phyloP scores from a whole-genome alignment of 495 filamentous ascomycete genomes.

The Penicillium lividum region DNA sequence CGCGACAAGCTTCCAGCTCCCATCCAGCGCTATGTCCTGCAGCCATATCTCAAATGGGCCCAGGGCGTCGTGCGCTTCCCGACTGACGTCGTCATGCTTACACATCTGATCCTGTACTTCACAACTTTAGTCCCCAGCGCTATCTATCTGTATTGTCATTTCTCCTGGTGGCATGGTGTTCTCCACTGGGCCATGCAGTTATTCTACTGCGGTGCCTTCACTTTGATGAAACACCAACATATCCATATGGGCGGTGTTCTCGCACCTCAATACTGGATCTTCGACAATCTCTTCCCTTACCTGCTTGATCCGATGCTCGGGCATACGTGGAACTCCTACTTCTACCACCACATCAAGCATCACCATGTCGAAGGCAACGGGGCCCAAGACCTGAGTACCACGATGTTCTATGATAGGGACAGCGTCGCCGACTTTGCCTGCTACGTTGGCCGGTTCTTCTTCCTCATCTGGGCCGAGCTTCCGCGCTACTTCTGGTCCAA shows the following conservation, averaged over 20 bases:
- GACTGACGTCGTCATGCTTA: constrained; percentile 75
- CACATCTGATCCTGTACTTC: constrained; percentile 72
- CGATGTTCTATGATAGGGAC: constrained; percentile 76
- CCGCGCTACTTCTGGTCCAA: constrained; percentile 69
- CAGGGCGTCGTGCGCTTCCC: constrained; percentile 54
- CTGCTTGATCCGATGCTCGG: constrained; percentile 73
- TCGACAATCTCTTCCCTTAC: constrained; percentile 71
- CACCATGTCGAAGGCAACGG: constrained; percentile 84
- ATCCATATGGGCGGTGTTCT: constrained; percentile 76
- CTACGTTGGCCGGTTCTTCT: constrained; percentile 71
- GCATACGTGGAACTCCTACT: constrained; percentile 83
- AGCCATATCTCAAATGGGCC: constrained; percentile 58
- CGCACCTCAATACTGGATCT: constrained; percentile 42
- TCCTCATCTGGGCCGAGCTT: constrained; percentile 72
- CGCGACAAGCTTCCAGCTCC: constrained; percentile 30
- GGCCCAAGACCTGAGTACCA: constrained; percentile 71
- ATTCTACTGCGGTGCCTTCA: constrained; percentile 70
- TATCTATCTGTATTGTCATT: constrained; percentile 60
- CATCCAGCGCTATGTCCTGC: constrained; percentile 50
- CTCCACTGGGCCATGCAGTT: constrained; percentile 61
- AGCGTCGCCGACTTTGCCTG: constrained; percentile 59
- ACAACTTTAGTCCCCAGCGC: constrained; percentile 68
- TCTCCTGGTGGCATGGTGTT: constrained; percentile 64
- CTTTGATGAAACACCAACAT: constrained; percentile 80
- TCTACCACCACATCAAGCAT: constrained; percentile 82